Evolutionary conservation across 2,329 filamentous ascomycete species (phyloP).

Genomic region (Colletotrichum incanum): DNA sequence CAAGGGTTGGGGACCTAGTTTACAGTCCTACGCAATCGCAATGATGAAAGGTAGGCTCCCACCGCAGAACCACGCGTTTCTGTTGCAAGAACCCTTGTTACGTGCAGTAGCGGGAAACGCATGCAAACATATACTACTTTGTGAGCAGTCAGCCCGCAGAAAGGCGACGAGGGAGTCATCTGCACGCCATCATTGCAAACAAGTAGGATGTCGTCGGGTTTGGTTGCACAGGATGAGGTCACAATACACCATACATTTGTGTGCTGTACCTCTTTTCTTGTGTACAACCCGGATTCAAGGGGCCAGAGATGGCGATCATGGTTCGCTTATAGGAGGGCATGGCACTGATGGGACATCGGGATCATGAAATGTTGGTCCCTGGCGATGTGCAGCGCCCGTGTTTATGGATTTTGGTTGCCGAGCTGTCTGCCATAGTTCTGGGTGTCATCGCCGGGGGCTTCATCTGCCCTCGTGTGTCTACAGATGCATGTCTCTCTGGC

Average conservation of each 20-base stretch:
- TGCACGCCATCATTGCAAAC: not conserved
- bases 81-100: not conserved
- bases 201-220: slow-evolving; percentile 1
- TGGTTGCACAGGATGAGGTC: slow-evolving; percentile 30
- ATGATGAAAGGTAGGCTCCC: not conserved
- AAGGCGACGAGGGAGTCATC: not conserved
- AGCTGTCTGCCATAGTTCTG: not conserved
- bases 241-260: slow-evolving; percentile 18
- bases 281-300: not conserved
- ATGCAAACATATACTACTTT: not conserved
- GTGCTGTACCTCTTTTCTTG: not conserved
- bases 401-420: not conserved
- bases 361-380: not conserved
- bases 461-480: not conserved
- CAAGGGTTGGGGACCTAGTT: not conserved
- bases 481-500: not conserved
- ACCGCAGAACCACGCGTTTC: not conserved
- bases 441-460: not conserved
- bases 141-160: not conserved
- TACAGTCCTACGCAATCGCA: not conserved
- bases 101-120: not conserved
- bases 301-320: not conserved
- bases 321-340: not conserved
- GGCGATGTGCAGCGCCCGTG: not conserved
- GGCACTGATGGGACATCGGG: not conserved